Percentiles rank a stretch among this genome's conserved stretches.
Evolutionary conservation across 2,329 filamentous ascomycete genomes (phyloP).

Genomic region (Botrytis byssoidea): DNA sequence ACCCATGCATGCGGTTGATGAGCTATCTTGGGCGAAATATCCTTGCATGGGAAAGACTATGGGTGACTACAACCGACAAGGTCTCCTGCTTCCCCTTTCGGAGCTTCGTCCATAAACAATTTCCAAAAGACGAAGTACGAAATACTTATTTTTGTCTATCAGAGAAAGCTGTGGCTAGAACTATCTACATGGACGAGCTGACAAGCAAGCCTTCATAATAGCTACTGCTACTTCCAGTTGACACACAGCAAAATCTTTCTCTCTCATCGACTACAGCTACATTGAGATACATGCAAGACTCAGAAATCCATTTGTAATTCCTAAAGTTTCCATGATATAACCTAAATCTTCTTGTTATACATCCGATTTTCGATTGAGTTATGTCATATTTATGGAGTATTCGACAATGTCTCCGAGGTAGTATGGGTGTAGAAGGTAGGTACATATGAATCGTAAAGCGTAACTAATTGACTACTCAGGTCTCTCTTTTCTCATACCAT

Average conservation of each 20-base stretch:
- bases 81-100: neutral
- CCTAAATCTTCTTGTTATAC: neutral
- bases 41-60: neutral
- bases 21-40: neutral
- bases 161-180: neutral
- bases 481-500: neutral
- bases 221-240: neutral
- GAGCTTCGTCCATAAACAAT: neutral
- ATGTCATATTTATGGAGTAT: neutral
- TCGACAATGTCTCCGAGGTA: neutral
- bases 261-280: no score
- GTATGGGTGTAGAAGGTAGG: neutral
- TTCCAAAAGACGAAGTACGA: neutral
- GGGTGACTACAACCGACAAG: neutral
- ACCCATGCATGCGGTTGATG: neutral
- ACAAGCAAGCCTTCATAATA: neutral
- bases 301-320: neutral
- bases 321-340: neutral
- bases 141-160: neutral
- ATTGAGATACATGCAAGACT: neutral
- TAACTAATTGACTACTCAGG: neutral
- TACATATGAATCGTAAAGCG: neutral
- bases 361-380: no score
- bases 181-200: neutral
- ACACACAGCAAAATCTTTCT: neutral